Conservation (phyloP, 2,329 filamentous ascomycete species). For the Curvularia spicifera region DNA sequence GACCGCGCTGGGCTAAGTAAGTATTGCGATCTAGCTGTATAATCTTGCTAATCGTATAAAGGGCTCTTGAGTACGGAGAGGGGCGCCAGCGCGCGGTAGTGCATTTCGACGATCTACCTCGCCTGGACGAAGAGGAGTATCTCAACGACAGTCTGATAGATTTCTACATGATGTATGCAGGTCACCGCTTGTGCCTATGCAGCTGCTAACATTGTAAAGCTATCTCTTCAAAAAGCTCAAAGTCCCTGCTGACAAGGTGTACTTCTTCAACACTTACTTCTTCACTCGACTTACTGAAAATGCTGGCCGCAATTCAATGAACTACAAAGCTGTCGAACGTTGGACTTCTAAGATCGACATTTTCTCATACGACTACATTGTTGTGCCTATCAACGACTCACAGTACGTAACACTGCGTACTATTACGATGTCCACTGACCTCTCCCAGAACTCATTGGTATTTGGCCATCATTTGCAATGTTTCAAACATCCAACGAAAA, state of each 20-base stretch:
- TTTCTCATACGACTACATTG: slow-evolving; percentile 83
- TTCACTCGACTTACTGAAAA: slow-evolving; percentile 73
- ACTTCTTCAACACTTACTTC: slow-evolving; percentile 94
- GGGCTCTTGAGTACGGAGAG: slow-evolving; percentile 67
- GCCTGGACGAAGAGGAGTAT: slow-evolving; percentile 83
- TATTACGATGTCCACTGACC: slow-evolving; percentile 8
- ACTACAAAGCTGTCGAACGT: slow-evolving; percentile 81
- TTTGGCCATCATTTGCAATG: slow-evolving; percentile 91
- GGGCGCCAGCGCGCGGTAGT: slow-evolving; percentile 70
- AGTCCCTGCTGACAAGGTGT: slow-evolving; percentile 66
- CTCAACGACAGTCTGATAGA: slow-evolving; percentile 92
- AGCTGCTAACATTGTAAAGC: slow-evolving; percentile 14
- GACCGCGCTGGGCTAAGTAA: slow-evolving; percentile 37
- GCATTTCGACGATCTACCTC: slow-evolving; percentile 72
- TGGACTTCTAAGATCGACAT: slow-evolving; percentile 90
- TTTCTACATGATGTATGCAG: slow-evolving; percentile 73
- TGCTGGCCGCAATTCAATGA: slow-evolving; percentile 65
- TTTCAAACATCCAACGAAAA: slow-evolving; percentile 64
- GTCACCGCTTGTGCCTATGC: not conserved
- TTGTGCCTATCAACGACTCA: slow-evolving; percentile 86
- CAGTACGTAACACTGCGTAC: slow-evolving; percentile 43
- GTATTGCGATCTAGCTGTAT: not conserved
- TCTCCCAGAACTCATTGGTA: slow-evolving; percentile 76
- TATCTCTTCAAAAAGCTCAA: slow-evolving; percentile 48
- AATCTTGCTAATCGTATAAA: slow-evolving; percentile 23